Base-by-base conservation (phyloP, 1,284 basidiomycete genomes). In the Mycena citricolor region DNA sequence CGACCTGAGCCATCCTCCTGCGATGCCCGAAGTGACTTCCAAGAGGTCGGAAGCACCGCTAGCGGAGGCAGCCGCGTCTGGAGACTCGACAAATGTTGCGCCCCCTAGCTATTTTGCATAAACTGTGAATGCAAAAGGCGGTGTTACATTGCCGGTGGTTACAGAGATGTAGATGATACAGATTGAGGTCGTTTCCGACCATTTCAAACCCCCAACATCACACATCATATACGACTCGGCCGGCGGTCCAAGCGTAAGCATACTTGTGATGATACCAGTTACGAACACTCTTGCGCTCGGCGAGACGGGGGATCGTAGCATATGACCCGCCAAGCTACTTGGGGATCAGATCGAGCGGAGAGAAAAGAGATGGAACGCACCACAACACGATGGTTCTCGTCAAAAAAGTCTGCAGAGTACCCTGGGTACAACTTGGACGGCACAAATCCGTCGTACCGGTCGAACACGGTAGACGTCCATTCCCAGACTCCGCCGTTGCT, bases 401-500 rank as follows among this genome's bases (percentile, higher is more conserved):
- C 93, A 61, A 91, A 90, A 71, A 95, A 93, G 69, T 97, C 93
- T 58, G 76, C 69, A 35, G 90, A 91, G 61, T 91, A 95, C 76
- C 89, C 93, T 20, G 94, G 93, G 61, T 97, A 97, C 42, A 94
- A 63, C 35, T 68, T 68, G 4, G 89, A 91, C 8, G 81, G 70
- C 35, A 74, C 70, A 62, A 87, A 98, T 0, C 91, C 93, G 2
- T 90, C 82, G 54, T 82, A 75, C 28, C 70, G 74, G 21, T 81
- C 79, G 39, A 95, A 79, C 21, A 74, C 54, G 6, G 92, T 94
- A 19, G 84, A 86, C 4, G 95, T 97, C 94, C 94, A 98, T 69
- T 97, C 94, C 93, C 94, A 99, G n/a, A 97, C 86, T 14, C 95
- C 95, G 14, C 95, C 95, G 56, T 98, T 97, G 56, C 67, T 41